Conservation (phyloP, 257 asterid species). For the Fraxinus anomala region DNA sequence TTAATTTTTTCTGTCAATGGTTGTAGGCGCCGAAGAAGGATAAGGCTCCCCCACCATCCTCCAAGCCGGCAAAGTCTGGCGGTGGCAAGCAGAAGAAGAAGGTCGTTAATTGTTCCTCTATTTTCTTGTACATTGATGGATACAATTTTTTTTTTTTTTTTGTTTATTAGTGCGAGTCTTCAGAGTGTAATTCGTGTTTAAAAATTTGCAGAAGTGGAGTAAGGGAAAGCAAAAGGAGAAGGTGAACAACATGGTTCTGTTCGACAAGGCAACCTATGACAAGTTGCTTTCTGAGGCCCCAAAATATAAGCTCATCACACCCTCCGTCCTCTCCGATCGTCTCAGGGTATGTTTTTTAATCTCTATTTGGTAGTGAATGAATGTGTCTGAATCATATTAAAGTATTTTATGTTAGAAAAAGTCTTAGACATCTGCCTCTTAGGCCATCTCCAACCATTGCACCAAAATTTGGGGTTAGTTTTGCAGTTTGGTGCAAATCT, state of each 20-base stretch:
- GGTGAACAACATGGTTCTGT: constrained; percentile 95
- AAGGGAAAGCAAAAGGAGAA: constrained; percentile 99
- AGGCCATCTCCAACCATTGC: too few relatives aligned
- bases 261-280: constrained; percentile 85
- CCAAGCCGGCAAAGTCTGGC: constrained; percentile 8
- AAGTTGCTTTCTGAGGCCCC: constrained; percentile 84
- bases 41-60: constrained; percentile 15
- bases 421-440: background rate
- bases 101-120: background rate
- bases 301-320: constrained; percentile 91
- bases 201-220: constrained; percentile 48
- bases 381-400: background rate
- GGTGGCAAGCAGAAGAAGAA: constrained; percentile 13
- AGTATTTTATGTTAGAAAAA: background rate
- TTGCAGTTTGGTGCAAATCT: too few relatives aligned
- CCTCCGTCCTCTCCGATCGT: constrained; percentile 89
- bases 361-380: background rate
- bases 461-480: too few relatives aligned
- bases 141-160: too few relatives aligned
- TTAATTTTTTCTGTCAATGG: background rate
- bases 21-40: constrained; percentile 8
- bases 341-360: constrained; percentile 60
- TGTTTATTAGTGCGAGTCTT: background rate
- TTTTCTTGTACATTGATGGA: background rate
- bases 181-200: background rate